These are phyloP conservation scores for Fusarium sp. DNA, from an alignment of 2,329 filamentous ascomycete genomes.

Conservation along the genomic window DNA sequence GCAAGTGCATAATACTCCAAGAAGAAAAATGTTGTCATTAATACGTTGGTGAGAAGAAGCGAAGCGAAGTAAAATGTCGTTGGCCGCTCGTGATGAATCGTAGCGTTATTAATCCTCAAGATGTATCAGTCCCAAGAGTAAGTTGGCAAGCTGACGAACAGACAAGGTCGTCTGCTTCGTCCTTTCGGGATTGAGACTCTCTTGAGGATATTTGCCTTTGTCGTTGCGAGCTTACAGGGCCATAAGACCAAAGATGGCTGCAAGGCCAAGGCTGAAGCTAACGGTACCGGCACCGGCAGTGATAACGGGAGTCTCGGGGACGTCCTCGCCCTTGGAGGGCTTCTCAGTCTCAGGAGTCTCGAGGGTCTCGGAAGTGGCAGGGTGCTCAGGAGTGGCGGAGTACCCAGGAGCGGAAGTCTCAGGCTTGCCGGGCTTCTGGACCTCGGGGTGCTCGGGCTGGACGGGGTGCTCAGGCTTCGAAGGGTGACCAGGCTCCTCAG, in stretches of 20 bases:
- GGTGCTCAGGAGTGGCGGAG: slow-evolving; percentile 9
- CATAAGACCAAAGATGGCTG: slow-evolving; percentile 46
- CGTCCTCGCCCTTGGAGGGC: slow-evolving; percentile 21
- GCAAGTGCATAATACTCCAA: slow-evolving; percentile 29
- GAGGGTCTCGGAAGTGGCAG: neutral
- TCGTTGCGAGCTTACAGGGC: slow-evolving; percentile 48
- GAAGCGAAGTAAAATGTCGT: slow-evolving; percentile 30
- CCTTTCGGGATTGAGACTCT: neutral
- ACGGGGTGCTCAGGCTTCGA: neutral
- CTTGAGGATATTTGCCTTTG: neutral
- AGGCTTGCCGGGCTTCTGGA: slow-evolving; percentile 11
- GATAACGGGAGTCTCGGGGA: slow-evolving; percentile 40
- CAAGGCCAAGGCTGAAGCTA: slow-evolving; percentile 51
- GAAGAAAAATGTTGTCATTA: slow-evolving; percentile 36
- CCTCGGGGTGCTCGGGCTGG: slow-evolving; percentile 1
- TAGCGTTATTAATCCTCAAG: slow-evolving; percentile 11
- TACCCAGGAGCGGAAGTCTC: slow-evolving; percentile 10
- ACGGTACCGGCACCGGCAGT: slow-evolving; percentile 46
- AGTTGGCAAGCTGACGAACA: slow-evolving; percentile 8
- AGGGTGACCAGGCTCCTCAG: neutral
- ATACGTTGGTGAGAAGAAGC: slow-evolving; percentile 33
- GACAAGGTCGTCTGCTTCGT: slow-evolving; percentile 13
- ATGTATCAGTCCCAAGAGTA: neutral
- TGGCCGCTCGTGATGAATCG: slow-evolving; percentile 32
- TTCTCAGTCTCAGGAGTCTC: slow-evolving; percentile 1